Conservation (phyloP, 2,329 filamentous ascomycete genomes). For the Monilinia aucupariae region DNA sequence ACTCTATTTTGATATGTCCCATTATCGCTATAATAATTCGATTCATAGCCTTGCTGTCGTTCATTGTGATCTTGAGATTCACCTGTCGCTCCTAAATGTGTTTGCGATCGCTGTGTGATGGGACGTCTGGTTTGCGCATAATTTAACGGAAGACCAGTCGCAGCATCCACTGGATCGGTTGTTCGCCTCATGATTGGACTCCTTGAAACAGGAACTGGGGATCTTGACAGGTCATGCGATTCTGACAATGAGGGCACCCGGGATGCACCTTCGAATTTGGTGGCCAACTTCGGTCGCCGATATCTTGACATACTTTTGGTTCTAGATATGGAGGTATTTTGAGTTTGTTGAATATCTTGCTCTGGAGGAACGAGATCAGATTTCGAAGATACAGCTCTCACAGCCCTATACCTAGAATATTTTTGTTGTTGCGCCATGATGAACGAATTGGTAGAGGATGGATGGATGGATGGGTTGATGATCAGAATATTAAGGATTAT, state of each 20-base stretch:
- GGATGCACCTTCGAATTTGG: conserved; percentile 14
- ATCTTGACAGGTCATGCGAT: neutral
- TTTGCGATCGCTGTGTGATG: conserved; percentile 15
- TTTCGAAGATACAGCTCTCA: conserved; percentile 40
- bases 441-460: neutral
- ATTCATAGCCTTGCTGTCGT: conserved; percentile 12
- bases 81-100: conserved; percentile 14
- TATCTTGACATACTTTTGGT: conserved; percentile 39
- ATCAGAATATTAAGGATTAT: neutral
- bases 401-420: conserved; percentile 54
- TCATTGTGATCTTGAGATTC: conserved; percentile 24
- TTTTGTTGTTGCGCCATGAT: conserved; percentile 35
- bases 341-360: conserved; percentile 20
- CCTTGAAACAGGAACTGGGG: neutral
- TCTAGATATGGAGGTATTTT: conserved; percentile 19
- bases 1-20: conserved; percentile 15
- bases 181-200: conserved; percentile 5
- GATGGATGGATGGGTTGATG: neutral
- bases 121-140: conserved; percentile 16
- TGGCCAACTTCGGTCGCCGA: conserved; percentile 27
- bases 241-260: conserved; percentile 20
- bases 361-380: neutral
- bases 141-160: neutral
- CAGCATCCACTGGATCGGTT: conserved; percentile 3
- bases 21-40: conserved; percentile 21